phyloP scores from a whole-genome alignment of 2,329 filamentous ascomycete genomes.

The Verticillium isaacii region DNA sequence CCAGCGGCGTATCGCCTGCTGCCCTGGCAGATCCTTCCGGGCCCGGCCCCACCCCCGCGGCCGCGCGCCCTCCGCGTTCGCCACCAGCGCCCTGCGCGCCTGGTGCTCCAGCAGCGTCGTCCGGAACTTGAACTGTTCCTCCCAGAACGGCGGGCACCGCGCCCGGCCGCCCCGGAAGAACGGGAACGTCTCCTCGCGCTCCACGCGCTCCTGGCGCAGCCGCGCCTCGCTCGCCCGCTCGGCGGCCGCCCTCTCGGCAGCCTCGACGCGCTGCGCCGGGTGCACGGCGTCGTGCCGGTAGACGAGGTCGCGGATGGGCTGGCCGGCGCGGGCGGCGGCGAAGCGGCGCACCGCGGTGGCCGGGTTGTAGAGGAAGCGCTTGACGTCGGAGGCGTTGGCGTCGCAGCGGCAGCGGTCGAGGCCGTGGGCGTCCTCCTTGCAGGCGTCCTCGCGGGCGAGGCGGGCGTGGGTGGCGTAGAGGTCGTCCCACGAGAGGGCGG shows the following conservation, averaged over 20 bases:
- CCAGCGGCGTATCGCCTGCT: not conserved
- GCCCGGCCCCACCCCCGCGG: not conserved
- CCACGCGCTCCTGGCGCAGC: not conserved
- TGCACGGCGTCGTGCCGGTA: not conserved
- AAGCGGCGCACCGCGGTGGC: conserved; percentile 4
- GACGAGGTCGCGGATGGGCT: not conserved
- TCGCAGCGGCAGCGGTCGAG: conserved; percentile 8
- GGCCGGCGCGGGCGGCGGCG: not conserved
- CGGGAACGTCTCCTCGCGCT: not conserved
- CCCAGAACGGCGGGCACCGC: not conserved
- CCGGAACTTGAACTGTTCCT: not conserved
- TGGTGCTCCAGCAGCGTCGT: not conserved
- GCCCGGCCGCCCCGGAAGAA: not conserved
- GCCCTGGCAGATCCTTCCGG: no score
- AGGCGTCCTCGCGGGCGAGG: conserved; percentile 4
- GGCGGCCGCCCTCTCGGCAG: no score
- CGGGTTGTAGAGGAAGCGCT: conserved; percentile 9
- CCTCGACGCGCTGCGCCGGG: not conserved
- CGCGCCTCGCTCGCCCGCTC: not conserved
- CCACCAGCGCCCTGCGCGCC: not conserved
- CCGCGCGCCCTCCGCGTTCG: not conserved
- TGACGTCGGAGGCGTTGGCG: conserved; percentile 4
- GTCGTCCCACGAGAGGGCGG: not conserved
- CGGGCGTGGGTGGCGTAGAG: not conserved
- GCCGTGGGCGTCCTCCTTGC: conserved; percentile 9